phyloP scores from a whole-genome alignment of 2,329 filamentous ascomycete genomes.

The Trichoderma sp. region DNA sequence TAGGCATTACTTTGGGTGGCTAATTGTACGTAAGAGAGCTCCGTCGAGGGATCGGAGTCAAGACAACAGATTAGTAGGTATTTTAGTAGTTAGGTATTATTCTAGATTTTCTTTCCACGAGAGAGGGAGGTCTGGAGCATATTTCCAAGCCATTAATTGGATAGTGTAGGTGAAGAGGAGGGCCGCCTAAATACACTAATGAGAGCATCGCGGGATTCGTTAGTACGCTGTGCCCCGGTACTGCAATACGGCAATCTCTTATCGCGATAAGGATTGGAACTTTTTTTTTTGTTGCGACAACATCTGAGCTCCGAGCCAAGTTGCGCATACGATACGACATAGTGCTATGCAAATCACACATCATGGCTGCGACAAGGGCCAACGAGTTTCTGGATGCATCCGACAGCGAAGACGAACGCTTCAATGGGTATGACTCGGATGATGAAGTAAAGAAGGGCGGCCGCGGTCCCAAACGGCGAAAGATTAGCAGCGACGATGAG shows the following conservation, averaged over 20 bases:
- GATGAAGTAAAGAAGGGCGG: conserved; percentile 66
- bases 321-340: not conserved
- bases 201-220: not conserved
- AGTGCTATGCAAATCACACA: not conserved
- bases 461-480: conserved; percentile 61
- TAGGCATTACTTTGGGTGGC: not conserved
- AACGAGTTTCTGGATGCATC: conserved; percentile 67
- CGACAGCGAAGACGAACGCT: conserved; percentile 58
- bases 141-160: not conserved
- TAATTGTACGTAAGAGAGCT: not conserved
- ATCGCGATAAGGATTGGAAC: conserved; percentile 19
- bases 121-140: not conserved
- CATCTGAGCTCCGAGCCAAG: not conserved
- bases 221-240: conserved; percentile 5
- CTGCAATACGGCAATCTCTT: not conserved
- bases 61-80: not conserved
- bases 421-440: conserved; percentile 64
- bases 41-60: not conserved
- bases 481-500: conserved; percentile 44
- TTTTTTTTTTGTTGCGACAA: conserved; percentile 23
- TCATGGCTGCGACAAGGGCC: conserved; percentile 65
- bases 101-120: not conserved
- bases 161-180: not conserved
- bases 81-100: not conserved
- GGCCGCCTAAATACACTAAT: not conserved